Evolutionary conservation across 768 basidiomycete genomes (phyloP).

Genomic region (Chalciporus chontae): DNA sequence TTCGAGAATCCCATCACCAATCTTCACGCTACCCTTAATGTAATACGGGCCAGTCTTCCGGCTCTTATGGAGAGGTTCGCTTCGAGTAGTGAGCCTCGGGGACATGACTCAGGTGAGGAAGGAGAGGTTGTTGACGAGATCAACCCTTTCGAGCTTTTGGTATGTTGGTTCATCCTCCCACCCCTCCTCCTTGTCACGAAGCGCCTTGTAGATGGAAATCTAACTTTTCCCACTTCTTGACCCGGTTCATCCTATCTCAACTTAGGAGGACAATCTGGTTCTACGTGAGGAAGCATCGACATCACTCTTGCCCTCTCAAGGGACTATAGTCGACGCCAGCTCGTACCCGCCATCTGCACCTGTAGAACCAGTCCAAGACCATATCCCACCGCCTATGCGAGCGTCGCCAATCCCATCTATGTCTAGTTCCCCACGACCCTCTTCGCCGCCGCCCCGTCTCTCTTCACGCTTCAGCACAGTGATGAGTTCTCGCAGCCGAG

Average conservation of each 20-base stretch:
- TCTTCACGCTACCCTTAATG: conserved; percentile 38
- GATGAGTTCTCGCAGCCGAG: conserved; percentile 19
- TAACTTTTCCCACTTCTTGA: conserved; percentile 22
- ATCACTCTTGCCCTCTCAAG: not conserved
- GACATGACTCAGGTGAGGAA: conserved; percentile 36
- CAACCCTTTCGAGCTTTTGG: conserved; percentile 21
- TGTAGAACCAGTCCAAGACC: conserved; percentile 1
- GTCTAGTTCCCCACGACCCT: not conserved
- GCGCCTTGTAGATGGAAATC: conserved; percentile 29
- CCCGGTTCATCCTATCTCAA: conserved; percentile 4
- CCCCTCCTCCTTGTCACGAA: conserved; percentile 23
- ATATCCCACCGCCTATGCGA: not conserved
- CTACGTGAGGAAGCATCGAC: conserved; percentile 3
- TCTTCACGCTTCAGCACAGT: conserved; percentile 27
- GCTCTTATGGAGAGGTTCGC: conserved; percentile 25
- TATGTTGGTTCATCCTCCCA: conserved; percentile 18
- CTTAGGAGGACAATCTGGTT: conserved; percentile 14
- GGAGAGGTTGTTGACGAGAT: conserved; percentile 13
- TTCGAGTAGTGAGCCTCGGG: conserved; percentile 5
- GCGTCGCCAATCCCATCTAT: not conserved
- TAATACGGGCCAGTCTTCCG: conserved; percentile 32
- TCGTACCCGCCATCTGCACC: not conserved
- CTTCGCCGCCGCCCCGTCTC: conserved; percentile 4
- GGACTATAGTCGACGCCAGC: not conserved
- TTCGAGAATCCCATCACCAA: conserved; percentile 45